These are phyloP conservation scores for Podospora sp. DNA, from an alignment of 495 filamentous ascomycete species.

Conservation along the genomic window DNA sequence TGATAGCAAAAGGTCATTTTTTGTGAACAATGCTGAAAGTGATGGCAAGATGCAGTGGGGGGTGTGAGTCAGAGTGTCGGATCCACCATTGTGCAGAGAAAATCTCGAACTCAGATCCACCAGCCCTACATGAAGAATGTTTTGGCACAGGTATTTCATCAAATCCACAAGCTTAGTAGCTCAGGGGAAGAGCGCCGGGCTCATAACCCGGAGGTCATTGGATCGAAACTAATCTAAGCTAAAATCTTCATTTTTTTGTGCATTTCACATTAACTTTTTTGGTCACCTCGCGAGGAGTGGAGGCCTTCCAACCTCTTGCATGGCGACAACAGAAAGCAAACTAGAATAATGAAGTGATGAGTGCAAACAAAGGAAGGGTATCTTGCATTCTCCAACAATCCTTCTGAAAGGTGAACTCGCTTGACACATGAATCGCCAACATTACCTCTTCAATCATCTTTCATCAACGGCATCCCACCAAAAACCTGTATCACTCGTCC, in stretches of 20 bases:
- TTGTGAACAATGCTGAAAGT: too few species aligned
- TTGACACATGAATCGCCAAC: not conserved
- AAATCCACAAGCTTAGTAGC: not conserved
- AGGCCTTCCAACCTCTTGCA: too few species aligned
- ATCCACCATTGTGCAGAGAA: not conserved
- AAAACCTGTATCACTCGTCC: not conserved
- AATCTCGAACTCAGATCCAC: too few species aligned
- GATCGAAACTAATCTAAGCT: not conserved
- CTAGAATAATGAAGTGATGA: not conserved
- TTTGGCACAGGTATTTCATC: not conserved
- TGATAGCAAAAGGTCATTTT: too few species aligned
- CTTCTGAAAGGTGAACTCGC: not conserved
- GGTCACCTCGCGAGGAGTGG: too few species aligned
- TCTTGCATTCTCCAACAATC: not conserved
- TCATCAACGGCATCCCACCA: not conserved
- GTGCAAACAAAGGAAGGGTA: not conserved
- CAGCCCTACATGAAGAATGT: not conserved
- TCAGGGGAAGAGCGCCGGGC: not conserved
- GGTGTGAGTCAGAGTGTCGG: not conserved
- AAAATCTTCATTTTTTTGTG: not conserved
- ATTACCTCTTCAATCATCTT: not conserved
- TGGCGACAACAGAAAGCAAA: too few species aligned
- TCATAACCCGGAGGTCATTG: not conserved
- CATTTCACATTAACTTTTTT: too few species aligned
- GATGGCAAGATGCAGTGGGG: too few species aligned